Conservation (phyloP, 441 rosid species). For the Euphorbia schlechtendalii region DNA sequence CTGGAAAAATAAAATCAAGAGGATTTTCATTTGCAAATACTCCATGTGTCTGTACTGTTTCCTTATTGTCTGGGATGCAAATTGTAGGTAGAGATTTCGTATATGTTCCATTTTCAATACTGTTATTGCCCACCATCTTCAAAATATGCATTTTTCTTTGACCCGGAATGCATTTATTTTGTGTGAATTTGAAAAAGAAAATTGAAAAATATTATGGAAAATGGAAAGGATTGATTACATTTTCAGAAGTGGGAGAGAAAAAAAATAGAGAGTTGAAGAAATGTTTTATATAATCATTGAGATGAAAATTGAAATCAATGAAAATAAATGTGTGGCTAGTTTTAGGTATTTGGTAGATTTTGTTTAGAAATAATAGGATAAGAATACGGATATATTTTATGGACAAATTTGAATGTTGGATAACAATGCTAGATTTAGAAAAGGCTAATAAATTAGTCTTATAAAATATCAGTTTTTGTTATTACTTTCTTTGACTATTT, state of each 20-base stretch:
- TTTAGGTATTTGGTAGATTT: not conserved
- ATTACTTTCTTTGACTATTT: too few relatives aligned
- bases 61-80: not conserved
- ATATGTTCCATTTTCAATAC: not conserved
- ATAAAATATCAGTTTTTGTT: not conserved
- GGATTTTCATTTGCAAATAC: constrained; percentile 4
- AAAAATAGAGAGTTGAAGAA: not conserved
- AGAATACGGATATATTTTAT: not conserved
- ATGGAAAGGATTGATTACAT: not conserved
- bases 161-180: not conserved
- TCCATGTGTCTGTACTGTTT: not conserved
- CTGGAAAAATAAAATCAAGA: not conserved
- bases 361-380: not conserved
- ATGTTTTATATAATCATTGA: too few relatives aligned
- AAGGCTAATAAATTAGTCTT: not conserved
- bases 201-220: too few relatives aligned
- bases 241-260: too few relatives aligned
- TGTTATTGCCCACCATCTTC: not conserved
- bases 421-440: not conserved
- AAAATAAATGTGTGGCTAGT: not conserved
- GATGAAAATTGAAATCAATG: not conserved
- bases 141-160: not conserved
- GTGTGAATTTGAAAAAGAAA: too few relatives aligned
- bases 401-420: not conserved
- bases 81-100: not conserved